These are phyloP conservation scores for Metarhizium anisopliae DNA, from an alignment of 2,329 filamentous ascomycete species.

Conservation along the genomic window DNA sequence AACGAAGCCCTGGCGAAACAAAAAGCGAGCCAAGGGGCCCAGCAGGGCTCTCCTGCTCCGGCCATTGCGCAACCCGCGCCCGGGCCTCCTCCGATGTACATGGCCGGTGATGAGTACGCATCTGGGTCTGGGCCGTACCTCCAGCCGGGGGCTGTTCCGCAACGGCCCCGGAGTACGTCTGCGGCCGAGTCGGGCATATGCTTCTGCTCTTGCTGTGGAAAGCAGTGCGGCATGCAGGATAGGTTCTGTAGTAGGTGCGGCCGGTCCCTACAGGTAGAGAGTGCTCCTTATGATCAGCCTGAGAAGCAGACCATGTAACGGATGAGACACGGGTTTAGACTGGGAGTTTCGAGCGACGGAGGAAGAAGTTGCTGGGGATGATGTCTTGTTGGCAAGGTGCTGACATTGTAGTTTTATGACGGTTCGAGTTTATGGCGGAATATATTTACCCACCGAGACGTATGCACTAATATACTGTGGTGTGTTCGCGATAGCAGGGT, in stretches of 20 bases:
- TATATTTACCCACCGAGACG: too few species aligned
- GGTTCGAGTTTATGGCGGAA: background rate
- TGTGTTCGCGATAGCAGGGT: too few species aligned
- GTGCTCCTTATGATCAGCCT: background rate
- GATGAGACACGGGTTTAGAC: too few species aligned
- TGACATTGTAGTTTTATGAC: conserved; percentile 5
- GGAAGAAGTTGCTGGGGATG: background rate
- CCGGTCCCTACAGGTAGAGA: background rate
- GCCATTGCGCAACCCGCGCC: background rate
- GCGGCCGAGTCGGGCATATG: background rate
- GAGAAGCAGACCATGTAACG: background rate
- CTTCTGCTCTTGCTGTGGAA: conserved; percentile 3
- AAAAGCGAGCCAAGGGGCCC: background rate
- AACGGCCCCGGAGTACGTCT: background rate
- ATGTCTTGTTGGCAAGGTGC: background rate
- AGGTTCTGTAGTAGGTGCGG: conserved; percentile 5
- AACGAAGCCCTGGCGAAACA: conserved; percentile 3
- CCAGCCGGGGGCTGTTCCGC: background rate
- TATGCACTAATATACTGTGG: too few species aligned
- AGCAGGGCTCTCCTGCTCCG: background rate
- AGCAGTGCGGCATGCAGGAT: background rate
- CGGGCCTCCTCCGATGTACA: background rate
- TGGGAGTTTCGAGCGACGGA: background rate
- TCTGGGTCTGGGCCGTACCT: background rate
- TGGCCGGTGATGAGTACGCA: background rate